Conservation (phyloP, 1,284 basidiomycete genomes). For the Leucoagaricus sp. region DNA sequence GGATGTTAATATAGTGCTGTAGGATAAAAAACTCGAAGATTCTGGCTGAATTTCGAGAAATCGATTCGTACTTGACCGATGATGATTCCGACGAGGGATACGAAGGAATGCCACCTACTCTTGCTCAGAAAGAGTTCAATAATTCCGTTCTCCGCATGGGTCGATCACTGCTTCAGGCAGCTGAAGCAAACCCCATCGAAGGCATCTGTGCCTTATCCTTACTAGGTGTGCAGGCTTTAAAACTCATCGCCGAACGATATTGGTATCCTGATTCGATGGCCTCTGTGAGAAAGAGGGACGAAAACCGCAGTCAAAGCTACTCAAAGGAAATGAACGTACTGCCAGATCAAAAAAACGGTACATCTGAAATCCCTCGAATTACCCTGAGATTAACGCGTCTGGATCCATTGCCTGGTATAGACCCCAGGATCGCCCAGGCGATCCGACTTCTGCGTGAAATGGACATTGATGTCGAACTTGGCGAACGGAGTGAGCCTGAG, state of each 20-base stretch:
- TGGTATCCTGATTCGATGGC: no score
- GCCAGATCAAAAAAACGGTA: no score
- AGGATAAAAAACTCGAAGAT: slow-evolving; percentile 80
- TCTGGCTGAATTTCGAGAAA: slow-evolving; percentile 75
- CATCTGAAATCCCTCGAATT: slow-evolving; percentile 39
- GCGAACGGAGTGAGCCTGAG: slow-evolving; percentile 46
- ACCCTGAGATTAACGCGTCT: slow-evolving; percentile 73
- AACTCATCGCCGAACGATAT: no score
- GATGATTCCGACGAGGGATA: slow-evolving; percentile 53
- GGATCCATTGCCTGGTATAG: slow-evolving; percentile 42
- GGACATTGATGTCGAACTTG: slow-evolving; percentile 69
- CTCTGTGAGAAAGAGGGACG: no score
- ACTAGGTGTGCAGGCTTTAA: no score
- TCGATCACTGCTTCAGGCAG: slow-evolving; percentile 60
- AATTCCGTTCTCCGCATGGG: slow-evolving; percentile 73
- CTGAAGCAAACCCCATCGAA: slow-evolving; percentile 49
- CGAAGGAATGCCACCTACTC: slow-evolving; percentile 29
- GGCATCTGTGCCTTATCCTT: no score
- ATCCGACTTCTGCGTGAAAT: slow-evolving; percentile 55
- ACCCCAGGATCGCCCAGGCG: slow-evolving; percentile 66
- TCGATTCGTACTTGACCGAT: slow-evolving; percentile 78
- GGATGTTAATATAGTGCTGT: background rate
- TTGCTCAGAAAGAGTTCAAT: slow-evolving; percentile 57
- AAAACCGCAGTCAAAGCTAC: no score
- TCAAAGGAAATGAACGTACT: no score